Evolutionary conservation across 2,329 filamentous ascomycete species (phyloP), one percentile per base, ranked within the genome.

Genomic region (Pseudopyricularia javanii): DNA sequence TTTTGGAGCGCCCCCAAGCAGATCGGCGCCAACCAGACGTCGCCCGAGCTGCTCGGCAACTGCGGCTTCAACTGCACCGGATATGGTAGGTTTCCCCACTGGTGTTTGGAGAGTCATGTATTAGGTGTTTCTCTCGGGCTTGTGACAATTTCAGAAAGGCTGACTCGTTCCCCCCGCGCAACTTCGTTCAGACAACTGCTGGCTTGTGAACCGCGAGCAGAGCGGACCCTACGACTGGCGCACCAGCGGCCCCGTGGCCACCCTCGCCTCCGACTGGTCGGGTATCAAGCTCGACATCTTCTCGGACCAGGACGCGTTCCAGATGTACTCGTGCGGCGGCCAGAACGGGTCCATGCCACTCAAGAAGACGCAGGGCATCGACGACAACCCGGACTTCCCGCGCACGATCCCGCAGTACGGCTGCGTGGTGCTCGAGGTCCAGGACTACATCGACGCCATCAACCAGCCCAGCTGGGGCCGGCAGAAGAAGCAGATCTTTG

Each of bases 391-490:
- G 2, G 68, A 70, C 32, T 78, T 82, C 59, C 78, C 80, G 3
- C 74, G 83, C 35, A 78, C 78, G 7, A 84, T 89, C 26, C 76
- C 80, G 53, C 66, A 91, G 72, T 88, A 90, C 63, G 90, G 88
- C 32, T 96, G 91, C 67, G 63, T 95, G 26, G 91, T 95, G 49
- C 78, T 96, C 67, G 91, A 96, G 71, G 88, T 93, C 12, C 81
- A 96, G 74, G 90, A 93, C 66, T 96, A 83, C 80, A 95, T 96
- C 63, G 91, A 95, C 64, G 90, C 78, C 26, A 93, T 97, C 70
- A 96, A 95, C 70, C 80, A 94, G 60, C 91, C 91, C 0, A 80
- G 89, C 67, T 96, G 91, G 91, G 82, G 82, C 55, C 79, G 91
- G 53, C 68, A 74, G 48, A 63, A 62, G 52, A 82, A 76, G 68